Conservation (phyloP, 1,139 yeast species). For the Hyphopichia fennica region DNA sequence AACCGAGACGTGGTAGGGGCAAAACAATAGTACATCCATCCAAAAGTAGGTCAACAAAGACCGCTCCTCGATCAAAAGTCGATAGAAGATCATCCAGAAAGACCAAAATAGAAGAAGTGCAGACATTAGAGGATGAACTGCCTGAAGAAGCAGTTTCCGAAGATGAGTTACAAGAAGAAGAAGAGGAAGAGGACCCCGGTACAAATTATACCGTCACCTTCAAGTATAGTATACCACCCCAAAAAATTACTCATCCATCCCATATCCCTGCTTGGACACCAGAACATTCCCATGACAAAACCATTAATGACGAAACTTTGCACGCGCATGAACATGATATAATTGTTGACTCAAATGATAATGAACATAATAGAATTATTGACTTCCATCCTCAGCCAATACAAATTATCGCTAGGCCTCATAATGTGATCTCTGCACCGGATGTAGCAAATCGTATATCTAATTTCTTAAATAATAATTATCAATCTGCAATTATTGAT, state of each 20-base stretch:
- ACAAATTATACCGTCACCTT: conserved; percentile 40
- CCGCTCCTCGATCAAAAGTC: too few relatives aligned
- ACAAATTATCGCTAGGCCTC: conserved; percentile 19
- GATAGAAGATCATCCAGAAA: too few relatives aligned
- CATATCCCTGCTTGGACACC: conserved; percentile 68
- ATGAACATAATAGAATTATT: conserved; percentile 40
- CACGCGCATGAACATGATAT: background rate
- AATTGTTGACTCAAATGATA: background rate
- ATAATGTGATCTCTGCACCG: conserved; percentile 24
- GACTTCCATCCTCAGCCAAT: conserved; percentile 33
- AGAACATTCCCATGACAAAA: conserved; percentile 40
- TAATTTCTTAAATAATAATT: conserved; percentile 53
- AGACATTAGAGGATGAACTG: too few relatives aligned
- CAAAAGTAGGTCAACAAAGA: background rate
- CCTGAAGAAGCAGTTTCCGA: background rate
- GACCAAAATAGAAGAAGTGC: too few relatives aligned
- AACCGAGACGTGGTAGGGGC: background rate
- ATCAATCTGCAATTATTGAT: conserved; percentile 41
- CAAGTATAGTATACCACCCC: conserved; percentile 53
- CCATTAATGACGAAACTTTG: conserved; percentile 2
- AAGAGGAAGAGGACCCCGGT: conserved; percentile 8
- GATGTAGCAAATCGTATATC: conserved; percentile 43
- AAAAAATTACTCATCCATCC: conserved; percentile 73
- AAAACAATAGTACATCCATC: background rate
- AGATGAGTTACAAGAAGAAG: conserved; percentile 7